phyloP scores from a whole-genome alignment of 2,329 filamentous ascomycete genomes.

The Sphaerulina populicola region DNA sequence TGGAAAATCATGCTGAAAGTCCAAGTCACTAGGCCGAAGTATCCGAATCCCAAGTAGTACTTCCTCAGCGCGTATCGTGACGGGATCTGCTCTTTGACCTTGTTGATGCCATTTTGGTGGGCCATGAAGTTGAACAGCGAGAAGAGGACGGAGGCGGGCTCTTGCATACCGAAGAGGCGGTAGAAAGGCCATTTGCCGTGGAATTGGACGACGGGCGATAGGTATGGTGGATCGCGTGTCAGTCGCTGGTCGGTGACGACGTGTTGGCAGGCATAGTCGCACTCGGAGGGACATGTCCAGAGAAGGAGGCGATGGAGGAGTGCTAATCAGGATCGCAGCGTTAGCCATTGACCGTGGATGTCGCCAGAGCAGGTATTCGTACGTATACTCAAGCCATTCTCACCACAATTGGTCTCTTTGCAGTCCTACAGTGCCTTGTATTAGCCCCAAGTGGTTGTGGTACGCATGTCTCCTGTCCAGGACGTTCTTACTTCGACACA shows the following conservation, averaged over 20 bases:
- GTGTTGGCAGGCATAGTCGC: slow-evolving; percentile 97
- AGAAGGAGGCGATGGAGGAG: slow-evolving; percentile 76
- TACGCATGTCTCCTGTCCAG: background rate
- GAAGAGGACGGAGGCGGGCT: slow-evolving; percentile 89
- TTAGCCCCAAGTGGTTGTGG: background rate
- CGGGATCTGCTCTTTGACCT: slow-evolving; percentile 63
- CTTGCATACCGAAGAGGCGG: slow-evolving; percentile 84
- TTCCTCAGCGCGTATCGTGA: slow-evolving; percentile 63
- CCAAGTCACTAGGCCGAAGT: slow-evolving; percentile 77
- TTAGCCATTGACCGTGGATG: background rate
- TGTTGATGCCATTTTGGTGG: slow-evolving; percentile 67
- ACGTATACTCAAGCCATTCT: slow-evolving; percentile 62
- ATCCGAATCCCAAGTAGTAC: slow-evolving; percentile 74
- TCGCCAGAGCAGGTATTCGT: slow-evolving; percentile 34
- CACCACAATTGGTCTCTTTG: slow-evolving; percentile 66
- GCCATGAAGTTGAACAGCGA: slow-evolving; percentile 84
- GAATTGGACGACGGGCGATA: slow-evolving; percentile 71
- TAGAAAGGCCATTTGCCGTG: slow-evolving; percentile 98
- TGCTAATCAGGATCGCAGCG: slow-evolving; percentile 45
- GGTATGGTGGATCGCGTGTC: slow-evolving; percentile 54
- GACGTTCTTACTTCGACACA: slow-evolving; percentile 62
- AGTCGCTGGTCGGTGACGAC: slow-evolving; percentile 70
- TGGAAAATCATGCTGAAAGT: slow-evolving; percentile 86
- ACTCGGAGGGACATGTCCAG: slow-evolving; percentile 89
- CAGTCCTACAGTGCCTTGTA: slow-evolving; percentile 54